Evolutionary conservation across 257 asterid species (phyloP), one percentile per base, ranked within the genome.

Genomic region (Avicennia marina): DNA sequence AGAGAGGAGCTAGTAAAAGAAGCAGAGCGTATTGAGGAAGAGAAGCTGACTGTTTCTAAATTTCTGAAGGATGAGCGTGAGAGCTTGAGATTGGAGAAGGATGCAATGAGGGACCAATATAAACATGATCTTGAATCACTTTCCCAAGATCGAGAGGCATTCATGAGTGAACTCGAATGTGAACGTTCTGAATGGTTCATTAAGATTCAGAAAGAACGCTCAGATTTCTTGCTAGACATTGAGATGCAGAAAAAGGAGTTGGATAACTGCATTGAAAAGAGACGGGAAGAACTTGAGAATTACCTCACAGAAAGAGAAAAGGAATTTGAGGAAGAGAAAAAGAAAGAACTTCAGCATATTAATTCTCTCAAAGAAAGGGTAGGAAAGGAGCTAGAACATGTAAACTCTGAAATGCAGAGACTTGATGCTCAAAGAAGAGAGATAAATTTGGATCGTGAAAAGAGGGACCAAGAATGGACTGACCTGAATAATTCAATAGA

Each of bases 281-380:
- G 86, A 59, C 88, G 85, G 50, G 97, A 89, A 70, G 99, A 93
- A 69, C 79, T 89, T 12, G 99, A 89, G 70, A 79, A 66, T 60
- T 64, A 81, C 64, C 83, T 93, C 10, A 54, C 46, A 60, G 95
- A 80, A 66, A 86, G 67, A 77, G 91, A 80, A 74, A 80, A 49
- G 66, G 84, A 79, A 58, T 76, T 86, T 46, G 95, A 84, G 74
- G 96, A 84, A 59, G 84, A 74, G 48, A 84, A 81, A 78, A 70
- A 70, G 68, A 89, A 76, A 50, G 95, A 86, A 64, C 84, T 79
- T 44, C 74, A 78, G 75, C 75, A 69, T 40, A 78, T 93, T 55
- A 47, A 71, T 55, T 82, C 87, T 20, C 81, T 79, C 45, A 76
- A 72, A 47, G 97, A 89, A 70, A 67, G 74, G 40, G 70, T 65